Percentiles rank a stretch among this genome's conserved stretches.
Conservation (phyloP, 2,329 filamentous ascomycete species). For the Alternaria hordeiaustralica region DNA sequence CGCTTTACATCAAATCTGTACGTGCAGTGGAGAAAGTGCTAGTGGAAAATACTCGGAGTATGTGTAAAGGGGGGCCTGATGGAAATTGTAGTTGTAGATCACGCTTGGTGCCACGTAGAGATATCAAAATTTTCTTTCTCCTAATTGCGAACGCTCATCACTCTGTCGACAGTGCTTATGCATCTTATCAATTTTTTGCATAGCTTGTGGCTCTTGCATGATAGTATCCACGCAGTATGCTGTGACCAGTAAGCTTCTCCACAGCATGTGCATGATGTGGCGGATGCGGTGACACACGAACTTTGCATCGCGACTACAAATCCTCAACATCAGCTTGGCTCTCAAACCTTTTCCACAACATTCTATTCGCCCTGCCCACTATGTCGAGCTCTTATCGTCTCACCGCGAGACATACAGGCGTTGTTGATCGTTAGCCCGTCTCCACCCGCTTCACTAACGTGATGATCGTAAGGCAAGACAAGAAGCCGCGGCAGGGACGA, state of each 20-base stretch:
- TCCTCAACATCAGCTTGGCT: neutral
- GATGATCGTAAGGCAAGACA: neutral
- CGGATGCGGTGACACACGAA: neutral
- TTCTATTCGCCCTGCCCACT: neutral
- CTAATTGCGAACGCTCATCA: neutral
- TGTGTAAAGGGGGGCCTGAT: neutral
- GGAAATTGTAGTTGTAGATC: neutral
- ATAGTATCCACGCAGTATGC: neutral
- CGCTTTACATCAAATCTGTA: slow-evolving; percentile 36
- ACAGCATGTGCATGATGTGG: neutral
- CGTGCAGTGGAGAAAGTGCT: slow-evolving; percentile 45
- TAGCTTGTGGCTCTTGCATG: neutral
- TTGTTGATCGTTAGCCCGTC: neutral
- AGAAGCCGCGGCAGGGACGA: neutral
- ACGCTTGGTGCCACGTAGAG: neutral
- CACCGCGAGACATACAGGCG: neutral
- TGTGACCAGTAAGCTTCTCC: neutral
- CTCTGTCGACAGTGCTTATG: neutral
- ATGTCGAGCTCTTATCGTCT: neutral
- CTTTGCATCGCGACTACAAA: neutral
- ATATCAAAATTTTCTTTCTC: neutral
- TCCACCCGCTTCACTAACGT: neutral
- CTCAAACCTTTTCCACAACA: neutral
- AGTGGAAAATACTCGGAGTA: neutral
- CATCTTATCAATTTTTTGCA: neutral